Evolutionary conservation across 257 asterid genomes (phyloP), one percentile per base, ranked within the genome.

Genomic region (Plantago elongata): DNA sequence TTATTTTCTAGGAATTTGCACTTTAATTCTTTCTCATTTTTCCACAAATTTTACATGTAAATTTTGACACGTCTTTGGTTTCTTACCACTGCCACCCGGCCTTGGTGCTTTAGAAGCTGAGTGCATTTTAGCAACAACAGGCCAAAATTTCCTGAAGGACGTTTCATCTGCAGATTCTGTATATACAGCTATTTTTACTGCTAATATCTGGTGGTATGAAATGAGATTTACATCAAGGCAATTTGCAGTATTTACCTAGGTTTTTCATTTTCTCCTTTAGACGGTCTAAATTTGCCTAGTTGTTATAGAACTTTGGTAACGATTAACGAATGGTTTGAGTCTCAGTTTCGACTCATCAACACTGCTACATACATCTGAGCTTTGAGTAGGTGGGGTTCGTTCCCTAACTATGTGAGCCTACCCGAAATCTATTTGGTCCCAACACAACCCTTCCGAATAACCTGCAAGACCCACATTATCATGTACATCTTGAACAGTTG

Each of bases 11-110:
- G 7, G 45, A 30, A 55, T 65, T 46, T 49, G 15, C 9, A 49
- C 74, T 66, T 62, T 72, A 44, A 64, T 83, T 86, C 82, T 81
- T 83, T 77, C 79, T 27, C 79, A 72, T 73, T 80, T 61, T 62
- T 74, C 71, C 58, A 62, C 67, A 64, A 61, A 12, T 57, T 55
- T 71, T 73, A 66, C 72, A 4, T 79, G 90, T 81, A 82, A 69
- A 78, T 82, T 59, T 71, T 60, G 58, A 15, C 69, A 43, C 42
- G 55, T 22, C 34, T 63, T 70, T 72, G 18, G 48, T 63, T 14
- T 63, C 50, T 18, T 11, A 16, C 64, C 9, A 45, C 55, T 69
- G 74, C 55, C 29, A 11, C 3, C 38, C 9, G 71, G 77, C 70
- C 65, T 40, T 67, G 15, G 45, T 61, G 29, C 15, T 63, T 65